These are phyloP conservation scores for Leccinum subtestaceum DNA, from an alignment of 768 basidiomycete species.

Conservation along the genomic window DNA sequence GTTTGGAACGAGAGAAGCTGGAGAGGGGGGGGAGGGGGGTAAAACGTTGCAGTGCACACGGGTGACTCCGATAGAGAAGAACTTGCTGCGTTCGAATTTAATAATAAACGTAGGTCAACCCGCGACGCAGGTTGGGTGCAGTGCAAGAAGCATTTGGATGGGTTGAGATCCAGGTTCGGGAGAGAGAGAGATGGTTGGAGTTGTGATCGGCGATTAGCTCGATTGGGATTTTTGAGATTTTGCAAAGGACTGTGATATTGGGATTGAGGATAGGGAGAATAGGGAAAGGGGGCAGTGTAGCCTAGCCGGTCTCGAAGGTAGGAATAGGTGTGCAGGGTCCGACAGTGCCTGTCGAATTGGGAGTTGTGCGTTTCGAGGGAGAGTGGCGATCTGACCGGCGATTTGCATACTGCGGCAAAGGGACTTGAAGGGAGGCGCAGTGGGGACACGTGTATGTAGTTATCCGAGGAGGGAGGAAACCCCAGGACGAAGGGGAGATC, in stretches of 20 bases:
- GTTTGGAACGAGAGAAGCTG: not conserved
- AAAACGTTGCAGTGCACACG: not conserved
- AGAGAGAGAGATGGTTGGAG: not conserved
- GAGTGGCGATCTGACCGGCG: not conserved
- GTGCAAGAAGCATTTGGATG: slow-evolving; percentile 2
- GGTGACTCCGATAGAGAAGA: slow-evolving; percentile 10
- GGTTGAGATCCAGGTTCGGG: slow-evolving; percentile 1
- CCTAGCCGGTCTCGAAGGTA: not conserved
- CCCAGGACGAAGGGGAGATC: not conserved
- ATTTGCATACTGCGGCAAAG: not conserved
- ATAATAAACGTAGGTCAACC: not conserved
- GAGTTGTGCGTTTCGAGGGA: not conserved
- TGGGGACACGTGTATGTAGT: slow-evolving; percentile 5
- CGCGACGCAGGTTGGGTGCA: slow-evolving; percentile 1
- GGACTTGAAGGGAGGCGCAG: not conserved
- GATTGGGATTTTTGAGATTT: not conserved
- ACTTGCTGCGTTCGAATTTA: not conserved
- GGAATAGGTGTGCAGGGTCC: not conserved
- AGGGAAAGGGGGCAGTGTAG: not conserved
- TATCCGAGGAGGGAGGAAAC: slow-evolving; percentile 5
- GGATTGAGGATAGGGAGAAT: not conserved
- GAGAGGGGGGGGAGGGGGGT: not conserved
- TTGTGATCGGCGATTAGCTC: not conserved
- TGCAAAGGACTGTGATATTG: not conserved
- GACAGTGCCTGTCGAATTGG: not conserved